Percentiles rank a stretch among this genome's conserved stretches.
Evolutionary conservation across 352 stramenopile genomes (phyloP).

Genomic region (Phytophthora capsici): DNA sequence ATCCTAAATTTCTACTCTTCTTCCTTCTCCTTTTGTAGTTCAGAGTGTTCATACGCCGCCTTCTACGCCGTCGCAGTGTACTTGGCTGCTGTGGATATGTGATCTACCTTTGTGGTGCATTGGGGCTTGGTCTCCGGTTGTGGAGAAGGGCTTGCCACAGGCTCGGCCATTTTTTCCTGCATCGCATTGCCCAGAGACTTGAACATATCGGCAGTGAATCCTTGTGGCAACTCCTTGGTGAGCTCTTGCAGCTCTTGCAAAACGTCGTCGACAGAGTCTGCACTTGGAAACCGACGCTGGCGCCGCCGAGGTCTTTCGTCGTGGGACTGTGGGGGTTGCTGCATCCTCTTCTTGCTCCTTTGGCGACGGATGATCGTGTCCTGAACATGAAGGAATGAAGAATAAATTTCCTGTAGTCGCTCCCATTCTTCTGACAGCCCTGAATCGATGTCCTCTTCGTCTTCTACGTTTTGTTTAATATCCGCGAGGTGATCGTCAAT

Average conservation of each 20-base stretch:
- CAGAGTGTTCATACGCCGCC: constrained; percentile 18
- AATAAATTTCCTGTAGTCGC: constrained; percentile 47
- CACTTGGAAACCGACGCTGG: constrained; percentile 25
- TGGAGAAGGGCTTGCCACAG: constrained; percentile 20
- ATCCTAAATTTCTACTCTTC: constrained; percentile 28
- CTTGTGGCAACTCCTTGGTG: constrained; percentile 52
- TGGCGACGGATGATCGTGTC: constrained; percentile 37
- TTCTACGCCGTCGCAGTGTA: constrained; percentile 20
- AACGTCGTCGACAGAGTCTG: constrained; percentile 35
- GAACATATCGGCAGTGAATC: constrained; percentile 71
- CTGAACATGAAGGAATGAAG: constrained; percentile 53
- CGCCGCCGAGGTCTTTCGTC: constrained; percentile 9
- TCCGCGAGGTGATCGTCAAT: constrained; percentile 37
- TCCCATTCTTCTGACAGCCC: constrained; percentile 33
- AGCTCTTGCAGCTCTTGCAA: constrained; percentile 44
- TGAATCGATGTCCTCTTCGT: constrained; percentile 25
- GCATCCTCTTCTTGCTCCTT: constrained; percentile 22
- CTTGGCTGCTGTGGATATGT: constrained; percentile 9
- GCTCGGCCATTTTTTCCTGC: constrained; percentile 33
- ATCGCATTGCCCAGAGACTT: constrained; percentile 63
- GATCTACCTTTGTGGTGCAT: not conserved
- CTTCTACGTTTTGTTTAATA: constrained; percentile 35
- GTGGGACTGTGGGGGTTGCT: constrained; percentile 28
- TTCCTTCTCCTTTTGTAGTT: too few relatives aligned
- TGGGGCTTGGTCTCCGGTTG: constrained; percentile 13